phyloP scores from a whole-genome alignment of 2,329 filamentous ascomycete species.

The Polychaeton citri region DNA sequence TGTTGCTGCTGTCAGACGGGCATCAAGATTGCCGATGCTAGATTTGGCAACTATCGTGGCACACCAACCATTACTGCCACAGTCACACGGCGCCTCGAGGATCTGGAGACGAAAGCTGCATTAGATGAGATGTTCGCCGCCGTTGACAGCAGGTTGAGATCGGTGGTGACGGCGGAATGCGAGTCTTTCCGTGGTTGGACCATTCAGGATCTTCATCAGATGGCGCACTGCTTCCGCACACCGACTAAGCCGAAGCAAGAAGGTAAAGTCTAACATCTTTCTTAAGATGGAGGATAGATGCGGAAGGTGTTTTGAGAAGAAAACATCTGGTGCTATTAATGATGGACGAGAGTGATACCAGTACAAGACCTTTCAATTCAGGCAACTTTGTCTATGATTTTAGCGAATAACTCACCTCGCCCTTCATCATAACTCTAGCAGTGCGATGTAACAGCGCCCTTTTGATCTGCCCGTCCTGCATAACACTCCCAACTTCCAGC shows the following conservation, averaged over 20 bases:
- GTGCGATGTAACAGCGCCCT: constrained; percentile 18
- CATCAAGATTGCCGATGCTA: not conserved
- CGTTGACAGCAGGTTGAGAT: not conserved
- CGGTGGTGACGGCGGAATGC: not conserved
- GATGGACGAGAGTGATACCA: too few relatives aligned
- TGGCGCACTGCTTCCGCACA: not conserved
- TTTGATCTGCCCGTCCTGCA: constrained; percentile 12
- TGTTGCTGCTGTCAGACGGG: constrained; percentile 3
- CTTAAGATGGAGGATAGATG: too few relatives aligned
- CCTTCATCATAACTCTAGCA: constrained; percentile 17
- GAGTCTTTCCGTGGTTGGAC: not conserved
- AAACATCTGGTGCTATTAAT: too few relatives aligned
- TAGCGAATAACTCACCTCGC: too few relatives aligned
- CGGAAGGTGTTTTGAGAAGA: too few relatives aligned
- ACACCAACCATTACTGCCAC: not conserved
- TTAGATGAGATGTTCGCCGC: not conserved
- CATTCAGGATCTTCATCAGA: not conserved
- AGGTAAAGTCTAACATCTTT: too few relatives aligned
- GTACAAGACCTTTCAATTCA: too few relatives aligned
- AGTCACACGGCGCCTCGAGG: not conserved
- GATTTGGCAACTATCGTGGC: not conserved
- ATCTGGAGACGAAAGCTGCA: not conserved
- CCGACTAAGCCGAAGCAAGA: not conserved
- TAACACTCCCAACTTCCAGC: constrained; percentile 15
- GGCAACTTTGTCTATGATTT: too few relatives aligned